Evolutionary conservation across 768 basidiomycete species (phyloP), one percentile per base, ranked within the genome.

Genomic region (Udeniomyces megalosporus): DNA sequence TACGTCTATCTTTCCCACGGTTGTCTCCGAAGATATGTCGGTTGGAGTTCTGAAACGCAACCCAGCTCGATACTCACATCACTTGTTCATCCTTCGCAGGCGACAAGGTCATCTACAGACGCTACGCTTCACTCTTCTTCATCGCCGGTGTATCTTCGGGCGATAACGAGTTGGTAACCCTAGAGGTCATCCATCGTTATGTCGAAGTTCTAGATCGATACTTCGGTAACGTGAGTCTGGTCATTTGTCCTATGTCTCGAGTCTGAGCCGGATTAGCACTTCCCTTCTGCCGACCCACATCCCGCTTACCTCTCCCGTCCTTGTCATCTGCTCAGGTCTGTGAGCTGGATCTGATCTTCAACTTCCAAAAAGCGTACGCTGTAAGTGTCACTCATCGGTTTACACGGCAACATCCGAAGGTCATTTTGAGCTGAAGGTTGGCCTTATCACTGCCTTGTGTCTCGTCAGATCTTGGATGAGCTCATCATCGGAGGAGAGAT

Each of bases 61-160:
- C n/a, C n/a, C n/a, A n/a, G n/a, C n/a, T n/a, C n/a, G n/a, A n/a
- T n/a, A n/a, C n/a, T n/a, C n/a, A n/a, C n/a, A n/a, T n/a, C n/a
- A n/a, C n/a, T n/a, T n/a, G n/a, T n/a, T n/a, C n/a, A n/a, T n/a
- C n/a, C n/a, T n/a, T n/a, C n/a, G n/a, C 45, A 65, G 63, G 63
- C 4, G 63, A 65, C 53, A 85, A 93, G 78, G 83, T 97, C 64
- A 85, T 95, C 26, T 97, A 97, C 76, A 80, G 90, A 50, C 83
- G 92, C 71, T 97, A 97, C 69, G 92, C 92, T 8, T 92, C 89
- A 11, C 75, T 97, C 35, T 96, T 91, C 80, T 97, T 97, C 74
- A 84, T 97, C 47, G 85, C 83, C 67, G 89, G 88, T 50, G 84
- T 96, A 66, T 80, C 82, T 54, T 80, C 81, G 34, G 76, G 76